phyloP scores from a whole-genome alignment of 2,329 filamentous ascomycete genomes.

The Colletotrichum gigasporum region DNA sequence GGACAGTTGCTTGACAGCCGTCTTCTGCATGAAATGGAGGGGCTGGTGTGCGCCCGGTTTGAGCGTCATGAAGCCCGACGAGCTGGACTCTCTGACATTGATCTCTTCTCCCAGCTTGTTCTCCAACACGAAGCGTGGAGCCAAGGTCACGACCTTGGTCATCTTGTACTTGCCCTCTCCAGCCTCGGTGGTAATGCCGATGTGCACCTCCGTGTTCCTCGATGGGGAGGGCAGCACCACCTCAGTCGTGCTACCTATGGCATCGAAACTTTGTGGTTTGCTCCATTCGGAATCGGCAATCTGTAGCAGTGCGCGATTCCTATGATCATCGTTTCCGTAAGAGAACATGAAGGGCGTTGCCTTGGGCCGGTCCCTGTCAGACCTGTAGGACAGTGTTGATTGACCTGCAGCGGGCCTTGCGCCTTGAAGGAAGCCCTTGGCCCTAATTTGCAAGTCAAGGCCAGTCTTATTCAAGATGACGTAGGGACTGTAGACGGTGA shows the following conservation, averaged over 20 bases:
- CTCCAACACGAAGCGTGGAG: conserved; percentile 92
- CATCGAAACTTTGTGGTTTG: conserved; percentile 97
- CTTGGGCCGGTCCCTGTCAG: conserved; percentile 69
- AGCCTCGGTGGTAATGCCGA: conserved; percentile 87
- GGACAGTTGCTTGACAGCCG: conserved; percentile 85
- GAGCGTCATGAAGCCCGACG: conserved; percentile 83
- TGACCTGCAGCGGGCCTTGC: conserved; percentile 87
- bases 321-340: conserved; percentile 85
- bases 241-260: conserved; percentile 92
- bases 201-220: conserved; percentile 83
- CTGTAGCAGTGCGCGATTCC: conserved; percentile 88
- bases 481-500: conserved; percentile 95
- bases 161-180: conserved; percentile 98
- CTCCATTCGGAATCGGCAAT: conserved; percentile 94
- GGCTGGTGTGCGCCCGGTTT: conserved; percentile 83
- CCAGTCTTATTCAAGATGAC: conserved; percentile 96
- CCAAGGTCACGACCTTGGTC: conserved; percentile 92
- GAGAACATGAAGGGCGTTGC: conserved; percentile 96
- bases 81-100: conserved; percentile 90
- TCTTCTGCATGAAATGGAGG: conserved; percentile 88
- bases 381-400: conserved; percentile 62
- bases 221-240: conserved; percentile 81
- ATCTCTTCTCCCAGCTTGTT: conserved; percentile 92
- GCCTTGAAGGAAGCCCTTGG: conserved; percentile 87
- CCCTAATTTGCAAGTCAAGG: conserved; percentile 85